These are phyloP conservation scores for Plasmodium coatneyi DNA, from an alignment of 169 alveolate species.

Conservation along the genomic window DNA sequence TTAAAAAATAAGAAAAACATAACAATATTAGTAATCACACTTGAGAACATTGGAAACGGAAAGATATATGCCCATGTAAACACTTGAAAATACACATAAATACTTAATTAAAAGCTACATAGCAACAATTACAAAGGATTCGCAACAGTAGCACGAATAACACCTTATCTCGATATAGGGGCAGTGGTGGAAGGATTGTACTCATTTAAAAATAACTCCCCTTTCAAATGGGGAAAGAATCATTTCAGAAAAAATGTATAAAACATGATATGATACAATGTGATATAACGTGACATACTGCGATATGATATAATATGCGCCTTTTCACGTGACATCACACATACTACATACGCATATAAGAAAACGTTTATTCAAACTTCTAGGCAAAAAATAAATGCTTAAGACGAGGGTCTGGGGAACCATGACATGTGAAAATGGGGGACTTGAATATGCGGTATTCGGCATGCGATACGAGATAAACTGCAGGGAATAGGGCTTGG, in stretches of 20 bases:
- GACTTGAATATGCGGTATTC: neutral
- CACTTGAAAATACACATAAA: neutral
- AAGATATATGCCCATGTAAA: neutral
- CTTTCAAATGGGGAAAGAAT: neutral
- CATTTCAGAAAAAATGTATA: neutral
- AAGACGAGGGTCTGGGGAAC: neutral
- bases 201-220: neutral
- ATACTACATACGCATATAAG: neutral
- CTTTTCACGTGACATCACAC: conserved; percentile 7
- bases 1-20: conserved; percentile 13
- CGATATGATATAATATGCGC: neutral
- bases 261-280: neutral
- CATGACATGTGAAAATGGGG: neutral
- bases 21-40: conserved; percentile 12
- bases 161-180: neutral
- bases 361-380: conserved; percentile 6
- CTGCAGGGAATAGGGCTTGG: neutral
- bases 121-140: neutral
- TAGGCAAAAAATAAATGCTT: neutral
- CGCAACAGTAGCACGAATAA: conserved; percentile 7
- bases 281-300: neutral
- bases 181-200: neutral
- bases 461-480: neutral
- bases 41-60: conserved; percentile 18
- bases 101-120: too few relatives aligned